phyloP scores from a whole-genome alignment of 2,329 filamentous ascomycete species.

The Exophiala lecanii-corni region DNA sequence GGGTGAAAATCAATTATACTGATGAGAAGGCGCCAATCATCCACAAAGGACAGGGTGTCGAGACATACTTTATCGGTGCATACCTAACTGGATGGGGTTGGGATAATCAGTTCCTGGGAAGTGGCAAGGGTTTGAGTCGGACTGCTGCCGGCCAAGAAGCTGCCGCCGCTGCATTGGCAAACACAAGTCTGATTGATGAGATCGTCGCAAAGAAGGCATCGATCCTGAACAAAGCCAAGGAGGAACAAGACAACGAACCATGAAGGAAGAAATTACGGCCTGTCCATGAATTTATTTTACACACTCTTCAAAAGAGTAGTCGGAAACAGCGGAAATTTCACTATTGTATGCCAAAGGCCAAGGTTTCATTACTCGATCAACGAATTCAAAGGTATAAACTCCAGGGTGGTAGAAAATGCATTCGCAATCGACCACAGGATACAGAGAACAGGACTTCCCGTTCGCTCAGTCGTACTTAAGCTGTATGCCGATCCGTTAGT shows the following conservation, averaged over 20 bases:
- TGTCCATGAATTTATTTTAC: neutral
- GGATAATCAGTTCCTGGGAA: slow-evolving; percentile 40
- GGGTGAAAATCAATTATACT: slow-evolving; percentile 58
- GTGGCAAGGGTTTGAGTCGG: slow-evolving; percentile 42
- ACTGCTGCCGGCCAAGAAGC: slow-evolving; percentile 42
- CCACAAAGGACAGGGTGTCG: slow-evolving; percentile 33
- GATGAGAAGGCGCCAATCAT: slow-evolving; percentile 36
- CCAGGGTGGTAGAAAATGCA: too few relatives aligned
- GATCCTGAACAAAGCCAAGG: slow-evolving; percentile 20
- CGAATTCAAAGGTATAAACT: too few relatives aligned
- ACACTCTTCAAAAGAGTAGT: neutral
- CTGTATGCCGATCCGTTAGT: too few relatives aligned
- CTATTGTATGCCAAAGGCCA: too few relatives aligned
- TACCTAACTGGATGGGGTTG: slow-evolving; percentile 47
- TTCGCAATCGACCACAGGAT: too few relatives aligned
- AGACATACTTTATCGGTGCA: slow-evolving; percentile 42
- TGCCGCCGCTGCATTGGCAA: slow-evolving; percentile 40
- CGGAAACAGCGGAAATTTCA: too few relatives aligned
- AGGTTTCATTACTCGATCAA: too few relatives aligned
- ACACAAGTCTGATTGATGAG: slow-evolving; percentile 34
- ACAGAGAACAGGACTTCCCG: too few relatives aligned
- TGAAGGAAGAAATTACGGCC: too few relatives aligned
- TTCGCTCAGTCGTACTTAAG: too few relatives aligned
- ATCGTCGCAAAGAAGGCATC: slow-evolving; percentile 34
- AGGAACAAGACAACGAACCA: slow-evolving; percentile 6